Evolutionary conservation across 257 asterid species (phyloP), one percentile per base, ranked within the genome.

Genomic region (Solanum virginianum): DNA sequence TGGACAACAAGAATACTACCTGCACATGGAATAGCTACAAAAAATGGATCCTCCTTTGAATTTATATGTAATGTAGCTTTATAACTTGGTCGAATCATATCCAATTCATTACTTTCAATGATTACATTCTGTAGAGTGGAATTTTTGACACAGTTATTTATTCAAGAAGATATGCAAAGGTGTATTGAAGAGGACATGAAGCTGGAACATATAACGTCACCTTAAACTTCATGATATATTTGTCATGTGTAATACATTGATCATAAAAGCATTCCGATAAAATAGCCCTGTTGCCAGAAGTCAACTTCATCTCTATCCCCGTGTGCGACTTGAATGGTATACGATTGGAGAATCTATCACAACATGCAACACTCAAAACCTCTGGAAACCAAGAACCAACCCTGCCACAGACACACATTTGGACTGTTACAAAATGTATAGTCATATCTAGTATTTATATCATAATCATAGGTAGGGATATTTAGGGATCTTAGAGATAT

Each of bases 41-140:
- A 88, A 45, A 88, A 72, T 8, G 85, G 84, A 63, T 87, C 82
- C 83, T 92, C 92, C 18, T 3, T 86, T 4, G 91, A 72, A 82
- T 88, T 85, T 79, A 94, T 85, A 75, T 49, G 51, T 57, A 94
- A 83, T 1, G 88, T 81, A 24, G 92, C 92, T 80, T 86, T 89
- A 92, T 94, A 92, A 47, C 80, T 87, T 22, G 96, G 97, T 13
- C 90, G 89, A 86, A 91, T 90, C 87, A 63, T 86, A 85, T 91
- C 93, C 87, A 94, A 62, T 14, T 74, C 86, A 45, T 66, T 66
- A 86, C 88, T 89, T 85, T 69, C 74, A 83, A 92, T 45, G 62
- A 82, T 43, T 65, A 91, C 10, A 29, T 86, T 88, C 97, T 92
- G 77, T 71, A 86, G 24, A 70, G 49, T 62, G 87, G 36, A 24